These are phyloP conservation scores for Venturia effusa DNA, from an alignment of 2,329 filamentous ascomycete species.

Conservation along the genomic window DNA sequence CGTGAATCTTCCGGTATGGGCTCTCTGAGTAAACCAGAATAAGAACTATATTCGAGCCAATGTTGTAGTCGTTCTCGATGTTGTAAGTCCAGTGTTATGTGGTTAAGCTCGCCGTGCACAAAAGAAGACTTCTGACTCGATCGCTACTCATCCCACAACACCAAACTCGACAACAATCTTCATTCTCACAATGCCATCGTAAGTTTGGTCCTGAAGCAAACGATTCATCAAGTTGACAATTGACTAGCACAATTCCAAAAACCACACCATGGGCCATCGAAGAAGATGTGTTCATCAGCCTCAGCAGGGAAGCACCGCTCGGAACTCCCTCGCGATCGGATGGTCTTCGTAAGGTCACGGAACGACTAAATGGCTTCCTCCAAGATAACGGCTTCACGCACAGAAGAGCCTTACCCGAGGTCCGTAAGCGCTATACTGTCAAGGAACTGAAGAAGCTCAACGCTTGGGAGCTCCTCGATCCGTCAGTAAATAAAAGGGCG, in stretches of 20 bases:
- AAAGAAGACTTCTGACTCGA: neutral
- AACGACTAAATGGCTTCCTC: neutral
- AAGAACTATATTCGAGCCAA: neutral
- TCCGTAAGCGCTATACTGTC: neutral
- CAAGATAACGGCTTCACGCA: neutral
- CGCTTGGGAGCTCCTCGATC: neutral
- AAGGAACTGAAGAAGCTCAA: neutral
- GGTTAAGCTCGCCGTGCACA: neutral
- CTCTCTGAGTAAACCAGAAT: neutral
- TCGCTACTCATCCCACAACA: neutral
- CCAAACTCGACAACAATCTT: neutral
- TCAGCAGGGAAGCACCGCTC: neutral
- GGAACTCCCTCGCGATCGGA: neutral
- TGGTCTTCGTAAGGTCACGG: neutral
- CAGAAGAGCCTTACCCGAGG: neutral
- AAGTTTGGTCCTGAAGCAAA: neutral
- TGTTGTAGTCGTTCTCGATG: neutral
- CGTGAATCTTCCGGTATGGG: neutral
- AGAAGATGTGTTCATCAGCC: neutral
- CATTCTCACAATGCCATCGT: neutral
- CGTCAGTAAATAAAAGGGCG: neutral
- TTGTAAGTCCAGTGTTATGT: neutral
- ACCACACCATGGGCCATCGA: neutral
- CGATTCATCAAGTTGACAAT: neutral
- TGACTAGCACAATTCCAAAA: neutral